phyloP scores from a whole-genome alignment of 441 rosid species.

The Gossypium aridum region DNA sequence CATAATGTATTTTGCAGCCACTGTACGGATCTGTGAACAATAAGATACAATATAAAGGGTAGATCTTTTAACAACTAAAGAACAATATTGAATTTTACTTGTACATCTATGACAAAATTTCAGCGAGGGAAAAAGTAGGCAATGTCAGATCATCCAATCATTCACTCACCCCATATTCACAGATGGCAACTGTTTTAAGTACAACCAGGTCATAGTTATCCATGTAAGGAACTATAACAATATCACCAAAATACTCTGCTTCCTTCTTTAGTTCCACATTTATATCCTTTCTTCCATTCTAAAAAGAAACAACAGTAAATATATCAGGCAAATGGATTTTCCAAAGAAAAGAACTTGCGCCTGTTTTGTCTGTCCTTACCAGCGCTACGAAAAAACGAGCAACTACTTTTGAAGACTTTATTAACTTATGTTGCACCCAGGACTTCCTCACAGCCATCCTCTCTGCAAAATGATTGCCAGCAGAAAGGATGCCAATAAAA shows the following conservation, averaged over 20 bases:
- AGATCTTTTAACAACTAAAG: neutral
- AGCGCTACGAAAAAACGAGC: conserved; percentile 80
- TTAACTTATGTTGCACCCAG: conserved; percentile 87
- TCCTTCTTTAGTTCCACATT: conserved; percentile 61
- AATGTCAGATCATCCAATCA: neutral
- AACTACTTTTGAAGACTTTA: conserved; percentile 73
- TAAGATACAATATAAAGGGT: neutral
- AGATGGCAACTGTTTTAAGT: conserved; percentile 66
- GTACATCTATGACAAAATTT: neutral
- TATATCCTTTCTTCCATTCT: conserved; percentile 64
- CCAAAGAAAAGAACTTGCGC: neutral
- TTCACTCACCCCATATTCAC: conserved; percentile 80
- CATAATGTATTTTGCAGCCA: conserved; percentile 51
- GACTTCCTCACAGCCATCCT: conserved; percentile 97
- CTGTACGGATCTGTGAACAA: conserved; percentile 34
- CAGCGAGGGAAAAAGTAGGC: neutral
- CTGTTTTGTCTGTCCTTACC: conserved; percentile 28
- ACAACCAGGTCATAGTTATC: conserved; percentile 74
- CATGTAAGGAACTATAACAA: conserved; percentile 67
- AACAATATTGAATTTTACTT: neutral
- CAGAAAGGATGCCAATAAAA: conserved; percentile 87
- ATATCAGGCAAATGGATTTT: neutral
- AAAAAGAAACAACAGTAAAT: neutral
- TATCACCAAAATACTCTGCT: conserved; percentile 60
- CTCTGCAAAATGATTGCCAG: conserved; percentile 93